A percentile compares a stretch with the other conserved stretches of the same genome.
These are phyloP conservation scores for Cinnamomum micranthum DNA, from an alignment of 164 flowering plant genomes.

Conservation along the genomic window DNA sequence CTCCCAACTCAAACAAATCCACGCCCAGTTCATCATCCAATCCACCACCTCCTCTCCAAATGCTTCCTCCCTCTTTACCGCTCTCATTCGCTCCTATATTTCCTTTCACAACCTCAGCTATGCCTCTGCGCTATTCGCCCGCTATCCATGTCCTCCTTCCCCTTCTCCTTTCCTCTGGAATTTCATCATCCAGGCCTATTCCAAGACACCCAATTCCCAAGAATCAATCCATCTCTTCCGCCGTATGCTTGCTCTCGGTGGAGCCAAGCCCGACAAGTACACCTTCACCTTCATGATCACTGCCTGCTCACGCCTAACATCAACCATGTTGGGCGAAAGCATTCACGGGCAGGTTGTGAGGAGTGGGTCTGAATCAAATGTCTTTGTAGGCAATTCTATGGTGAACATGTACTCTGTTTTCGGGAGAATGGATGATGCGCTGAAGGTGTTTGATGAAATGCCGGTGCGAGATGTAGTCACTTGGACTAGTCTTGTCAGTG, in stretches of 20 bases:
- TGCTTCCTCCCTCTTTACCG: conserved; percentile 15
- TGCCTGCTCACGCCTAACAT: conserved; percentile 33
- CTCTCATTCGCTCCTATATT: conserved; percentile 42
- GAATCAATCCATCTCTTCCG: conserved; percentile 35
- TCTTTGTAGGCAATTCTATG: conserved; percentile 47
- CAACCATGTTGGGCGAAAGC: conserved; percentile 20
- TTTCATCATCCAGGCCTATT: conserved; percentile 42
- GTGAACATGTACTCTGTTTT: conserved; percentile 36
- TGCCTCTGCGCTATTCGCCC: conserved; percentile 39
- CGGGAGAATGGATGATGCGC: conserved; percentile 29
- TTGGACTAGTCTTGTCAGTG: conserved; percentile 53
- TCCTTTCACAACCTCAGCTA: conserved; percentile 15
- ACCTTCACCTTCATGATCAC: conserved; percentile 47
- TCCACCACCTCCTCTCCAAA: conserved; percentile 24
- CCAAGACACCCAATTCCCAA: conserved; percentile 28
- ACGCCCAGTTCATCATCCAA: conserved; percentile 41
- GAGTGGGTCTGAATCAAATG: conserved; percentile 29
- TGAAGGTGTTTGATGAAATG: conserved; percentile 45
- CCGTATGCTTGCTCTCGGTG: conserved; percentile 23
- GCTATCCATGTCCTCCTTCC: conserved; percentile 13
- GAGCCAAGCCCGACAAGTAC: conserved; percentile 42
- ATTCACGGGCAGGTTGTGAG: conserved; percentile 39
- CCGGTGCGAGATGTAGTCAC: conserved; percentile 37
- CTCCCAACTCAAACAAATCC: conserved; percentile 39
- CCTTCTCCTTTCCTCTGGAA: conserved; percentile 44